These are phyloP conservation scores for Piper betle DNA, from an alignment of 164 flowering plant genomes.

Conservation along the genomic window DNA sequence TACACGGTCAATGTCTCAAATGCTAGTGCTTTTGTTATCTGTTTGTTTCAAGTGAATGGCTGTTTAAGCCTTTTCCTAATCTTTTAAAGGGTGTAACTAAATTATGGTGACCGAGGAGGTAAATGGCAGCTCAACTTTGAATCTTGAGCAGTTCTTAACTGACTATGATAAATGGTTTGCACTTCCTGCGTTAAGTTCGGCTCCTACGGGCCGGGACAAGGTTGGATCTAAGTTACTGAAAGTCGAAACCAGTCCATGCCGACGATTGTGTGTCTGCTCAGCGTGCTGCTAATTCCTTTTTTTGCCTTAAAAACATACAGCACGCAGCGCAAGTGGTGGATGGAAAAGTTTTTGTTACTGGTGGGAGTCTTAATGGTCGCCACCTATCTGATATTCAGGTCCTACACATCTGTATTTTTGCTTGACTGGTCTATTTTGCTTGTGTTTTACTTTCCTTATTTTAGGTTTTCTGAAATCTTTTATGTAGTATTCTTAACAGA, in stretches of 20 bases:
- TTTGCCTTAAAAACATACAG: constrained; percentile 17
- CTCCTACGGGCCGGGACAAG: constrained; percentile 84
- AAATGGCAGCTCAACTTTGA: constrained; percentile 15
- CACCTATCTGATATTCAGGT: constrained; percentile 80
- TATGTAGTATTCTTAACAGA: constrained; percentile 29
- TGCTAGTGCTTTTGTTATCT: too few species aligned
- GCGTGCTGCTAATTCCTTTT: not conserved
- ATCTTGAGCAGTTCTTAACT: constrained; percentile 31
- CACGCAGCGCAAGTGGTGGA: constrained; percentile 70
- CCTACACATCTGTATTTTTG: not conserved
- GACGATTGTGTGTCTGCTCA: not conserved
- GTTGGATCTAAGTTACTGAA: constrained; percentile 10
- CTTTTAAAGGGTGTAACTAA: not conserved
- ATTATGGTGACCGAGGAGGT: constrained; percentile 32
- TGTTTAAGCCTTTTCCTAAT: not conserved
- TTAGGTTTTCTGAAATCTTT: not conserved
- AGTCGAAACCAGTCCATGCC: not conserved
- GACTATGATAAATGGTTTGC: constrained; percentile 53
- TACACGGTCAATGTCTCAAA: not conserved
- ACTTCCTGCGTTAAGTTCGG: constrained; percentile 45
- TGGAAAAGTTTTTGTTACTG: constrained; percentile 59
- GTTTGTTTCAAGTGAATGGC: too few species aligned
- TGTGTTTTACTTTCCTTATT: not conserved
- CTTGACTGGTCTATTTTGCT: not conserved
- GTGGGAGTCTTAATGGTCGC: constrained; percentile 94